Percentiles rank a stretch among this genome's conserved stretches.
Conservation (phyloP, 805 yeast species). For the Helenozyma rhizophorensis region DNA sequence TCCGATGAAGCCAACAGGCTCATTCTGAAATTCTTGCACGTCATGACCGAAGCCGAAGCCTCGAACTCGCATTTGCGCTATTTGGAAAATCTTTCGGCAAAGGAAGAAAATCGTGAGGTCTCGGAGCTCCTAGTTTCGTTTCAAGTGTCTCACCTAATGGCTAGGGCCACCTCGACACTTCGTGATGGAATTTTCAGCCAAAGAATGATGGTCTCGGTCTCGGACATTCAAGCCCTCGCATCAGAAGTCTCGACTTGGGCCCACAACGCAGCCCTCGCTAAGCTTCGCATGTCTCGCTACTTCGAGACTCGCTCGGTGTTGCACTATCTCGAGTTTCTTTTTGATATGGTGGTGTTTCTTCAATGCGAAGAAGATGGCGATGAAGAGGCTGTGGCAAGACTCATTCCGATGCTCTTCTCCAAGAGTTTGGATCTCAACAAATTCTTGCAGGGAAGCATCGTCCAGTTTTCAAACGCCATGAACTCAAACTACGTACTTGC, state of each 20-base stretch:
- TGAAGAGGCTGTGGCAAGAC: conserved; percentile 6
- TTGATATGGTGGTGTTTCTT: conserved; percentile 27
- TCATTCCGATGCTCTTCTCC: conserved; percentile 16
- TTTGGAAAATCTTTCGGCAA: conserved; percentile 14
- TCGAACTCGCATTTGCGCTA: conserved; percentile 22
- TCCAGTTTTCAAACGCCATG: conserved; percentile 4
- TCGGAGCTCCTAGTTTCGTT: conserved; percentile 18
- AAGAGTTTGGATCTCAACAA: conserved; percentile 12
- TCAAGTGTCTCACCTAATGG: conserved; percentile 26
- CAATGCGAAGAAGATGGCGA: conserved; percentile 32
- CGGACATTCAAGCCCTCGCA: conserved; percentile 19
- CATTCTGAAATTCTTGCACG: conserved; percentile 14
- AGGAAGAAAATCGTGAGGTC: conserved; percentile 10
- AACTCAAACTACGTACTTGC: conserved; percentile 20
- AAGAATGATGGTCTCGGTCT: conserved; percentile 12
- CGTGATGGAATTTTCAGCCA: conserved; percentile 9
- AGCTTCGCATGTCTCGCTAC: conserved; percentile 7
- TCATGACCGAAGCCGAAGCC: conserved; percentile 21
- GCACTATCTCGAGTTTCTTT: conserved; percentile 25
- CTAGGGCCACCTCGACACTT: conserved; percentile 17
- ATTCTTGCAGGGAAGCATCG: conserved; percentile 8
- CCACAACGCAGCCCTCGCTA: conserved; percentile 15
- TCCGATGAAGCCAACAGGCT: conserved; percentile 17
- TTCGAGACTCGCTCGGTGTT: conserved; percentile 16
- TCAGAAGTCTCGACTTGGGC: conserved; percentile 24